Base-by-base conservation (phyloP, 257 asterid species). In the Salvia hispanica region DNA sequence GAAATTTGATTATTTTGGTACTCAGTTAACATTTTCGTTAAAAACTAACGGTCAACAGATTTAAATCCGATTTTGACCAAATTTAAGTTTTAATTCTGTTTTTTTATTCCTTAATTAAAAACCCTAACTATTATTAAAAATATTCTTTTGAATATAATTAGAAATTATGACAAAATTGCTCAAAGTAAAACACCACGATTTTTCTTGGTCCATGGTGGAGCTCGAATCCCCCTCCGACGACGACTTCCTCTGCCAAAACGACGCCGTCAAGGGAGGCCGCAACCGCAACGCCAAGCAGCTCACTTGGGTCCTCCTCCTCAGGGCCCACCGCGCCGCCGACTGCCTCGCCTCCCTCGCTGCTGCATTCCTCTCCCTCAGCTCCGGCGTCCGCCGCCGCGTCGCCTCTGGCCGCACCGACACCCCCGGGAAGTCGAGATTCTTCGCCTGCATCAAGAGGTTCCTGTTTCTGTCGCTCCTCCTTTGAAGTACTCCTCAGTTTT, bases 121-220 rank as follows among this genome's bases (percentile, higher is more conserved):
- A n/a, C n/a, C n/a, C n/a, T n/a, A n/a, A n/a, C n/a, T n/a, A n/a
- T n/a, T n/a, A n/a, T n/a, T n/a, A n/a, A n/a, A n/a, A n/a, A n/a
- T n/a, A n/a, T n/a, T n/a, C n/a, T n/a, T n/a, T n/a, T n/a, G n/a
- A n/a, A n/a, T n/a, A n/a, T n/a, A n/a, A n/a, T n/a, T n/a, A n/a
- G n/a, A n/a, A n/a, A n/a, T n/a, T n/a, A n/a, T n/a, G n/a, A n/a
- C n/a, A n/a, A n/a, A n/a, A n/a, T n/a, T n/a, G n/a, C n/a, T n/a
- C n/a, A n/a, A n/a, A n/a, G n/a, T n/a, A n/a, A n/a, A n/a, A n/a
- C n/a, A n/a, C n/a, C n/a, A n/a, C n/a, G n/a, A n/a, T n/a, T n/a
- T n/a, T n/a, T n/a, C n/a, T 69, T 90, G 97, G 97, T 88, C 97
- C 0, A 91, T 91, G 93, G 95, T 89, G 74, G 97, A 91, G 80